Evolutionary conservation across 2,329 filamentous ascomycete genomes (phyloP).

Genomic region (Pseudocercospora fijiensis): DNA sequence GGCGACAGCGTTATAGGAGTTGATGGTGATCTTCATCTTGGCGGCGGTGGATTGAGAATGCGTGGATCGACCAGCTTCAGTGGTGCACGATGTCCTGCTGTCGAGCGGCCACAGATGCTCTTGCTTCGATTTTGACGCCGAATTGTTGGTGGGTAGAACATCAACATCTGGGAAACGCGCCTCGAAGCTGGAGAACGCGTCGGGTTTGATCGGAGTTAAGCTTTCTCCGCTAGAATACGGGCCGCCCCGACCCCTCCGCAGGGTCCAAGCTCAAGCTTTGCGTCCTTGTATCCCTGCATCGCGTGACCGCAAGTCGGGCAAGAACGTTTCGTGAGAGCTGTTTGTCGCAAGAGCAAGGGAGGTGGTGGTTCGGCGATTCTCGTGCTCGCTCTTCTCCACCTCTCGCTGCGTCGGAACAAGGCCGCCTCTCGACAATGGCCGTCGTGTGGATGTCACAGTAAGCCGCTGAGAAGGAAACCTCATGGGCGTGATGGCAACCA

Average conservation of each 20-base stretch:
- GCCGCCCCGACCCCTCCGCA: not conserved
- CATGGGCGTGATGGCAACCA: slow-evolving; percentile 8
- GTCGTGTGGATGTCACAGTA: not conserved
- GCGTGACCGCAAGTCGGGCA: slow-evolving; percentile 2
- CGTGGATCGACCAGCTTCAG: not conserved
- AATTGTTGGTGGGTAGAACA: too few relatives aligned
- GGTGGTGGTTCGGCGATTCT: not conserved
- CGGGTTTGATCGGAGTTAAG: not conserved
- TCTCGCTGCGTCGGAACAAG: not conserved
- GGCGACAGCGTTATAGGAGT: slow-evolving; percentile 88
- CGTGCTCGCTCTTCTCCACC: not conserved
- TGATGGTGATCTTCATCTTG: slow-evolving; percentile 91
- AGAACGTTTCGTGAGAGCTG: slow-evolving; percentile 3
- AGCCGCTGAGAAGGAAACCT: not conserved
- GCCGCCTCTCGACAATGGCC: slow-evolving; percentile 6
- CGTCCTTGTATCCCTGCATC: not conserved
- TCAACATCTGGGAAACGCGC: not conserved
- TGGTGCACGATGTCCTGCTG: not conserved
- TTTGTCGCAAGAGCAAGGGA: not conserved
- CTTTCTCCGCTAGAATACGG: not conserved
- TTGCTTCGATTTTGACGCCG: not conserved
- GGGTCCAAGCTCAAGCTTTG: not conserved
- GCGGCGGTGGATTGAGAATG: not conserved
- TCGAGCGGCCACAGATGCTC: not conserved
- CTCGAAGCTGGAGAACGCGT: not conserved